Evolutionary conservation across 1,284 basidiomycete genomes (phyloP), one percentile per base, ranked within the genome.

Genomic region (Microstroma glucosiphilum): DNA sequence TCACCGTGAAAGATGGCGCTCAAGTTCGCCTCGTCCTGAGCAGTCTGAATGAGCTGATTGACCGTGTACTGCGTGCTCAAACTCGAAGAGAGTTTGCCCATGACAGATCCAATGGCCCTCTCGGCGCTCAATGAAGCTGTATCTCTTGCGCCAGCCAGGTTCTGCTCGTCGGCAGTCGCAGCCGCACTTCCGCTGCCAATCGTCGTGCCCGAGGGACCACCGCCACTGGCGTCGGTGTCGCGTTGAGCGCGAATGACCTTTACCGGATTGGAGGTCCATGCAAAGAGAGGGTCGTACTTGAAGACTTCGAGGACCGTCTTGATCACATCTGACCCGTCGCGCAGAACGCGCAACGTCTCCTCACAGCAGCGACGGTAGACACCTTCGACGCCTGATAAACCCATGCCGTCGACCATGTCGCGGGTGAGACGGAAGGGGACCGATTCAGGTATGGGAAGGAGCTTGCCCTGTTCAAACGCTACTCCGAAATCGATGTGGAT

Each of bases 291-390:
- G 80, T 98, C 94, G 75, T 96, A 87, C 79, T 91, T 92, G 85
- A 97, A 96, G 12, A 97, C 94, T 76, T 96, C 93, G 42, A 98
- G 84, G 0, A 98, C 89, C 1, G 93, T 97, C 83, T 94, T 86
- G 74, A 98, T 88, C 51, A 94, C 86, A 60, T 88, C 88, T 0
- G 90, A 89, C 8, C 88, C 86, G 56, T 89, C 87, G 8, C 93
- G 85, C 53, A 97, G 82, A 9, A 97, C 92, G 15, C 92, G 86
- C 15, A 98, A 81, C 0, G 92, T 96, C 80, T 97, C 91, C 80
- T 97, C 91, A 2, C 91, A 88, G 77, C 93, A 97, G 37, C 91
- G 86, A 65, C 94, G 87, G 83, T 96, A 98, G 6, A 96, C 92
- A 0, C 94, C 94, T 67, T 93, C 88, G 0, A 92, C 90, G 0